Evolutionary conservation across 495 filamentous ascomycete genomes (phyloP), one percentile per base, ranked within the genome.

Genomic region (Umbilicaria muhlenbergii): DNA sequence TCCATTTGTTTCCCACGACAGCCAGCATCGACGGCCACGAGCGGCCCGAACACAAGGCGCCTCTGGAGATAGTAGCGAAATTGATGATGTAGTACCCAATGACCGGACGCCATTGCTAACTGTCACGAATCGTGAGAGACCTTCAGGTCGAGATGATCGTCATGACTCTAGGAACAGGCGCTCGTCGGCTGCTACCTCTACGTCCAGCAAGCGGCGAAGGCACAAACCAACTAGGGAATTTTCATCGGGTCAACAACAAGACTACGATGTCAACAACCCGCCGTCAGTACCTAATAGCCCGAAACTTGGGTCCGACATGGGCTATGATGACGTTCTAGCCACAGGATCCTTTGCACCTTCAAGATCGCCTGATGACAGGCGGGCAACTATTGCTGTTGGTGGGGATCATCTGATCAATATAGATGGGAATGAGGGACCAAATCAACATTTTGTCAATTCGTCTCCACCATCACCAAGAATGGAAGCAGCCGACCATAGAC

Each of bases 261-360:
- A 70, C 31, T 87, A 86, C 58, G 80, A 94, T 72, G 74, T 96
- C 46, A 98, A 98, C 53, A 93, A 94, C 52, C 91, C 91, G n/a
- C 91, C 91, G 1, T 96, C 91, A 0, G 75, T 94, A 15, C 91
- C 91, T 0, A 77, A 74, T 5, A 81, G 83, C 15, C 91, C 91
- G 0, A 63, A 64, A 39, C 24, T 75, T 46, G 70, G 74, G 43
- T 54, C 65, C 38, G 55, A 72, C 39, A 73, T 83, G 68, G 79
- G 69, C 44, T 92, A 77, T 55, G 81, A 84, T 38, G 87, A 93
- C 71, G 70, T 79, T 34, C 75, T 93, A 69, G 69, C 86, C 34
- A 73, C 77, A 42, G 64, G 72, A 49, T 69, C 77, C 14, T 59
- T 78, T 43, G 63, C 62, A 7, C 38, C 60, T 46, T 35, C 54